Percentiles rank a stretch among this genome's conserved stretches.
Conservation (phyloP, 371 early-diverging fungal species). For the Mucor racemosus region DNA sequence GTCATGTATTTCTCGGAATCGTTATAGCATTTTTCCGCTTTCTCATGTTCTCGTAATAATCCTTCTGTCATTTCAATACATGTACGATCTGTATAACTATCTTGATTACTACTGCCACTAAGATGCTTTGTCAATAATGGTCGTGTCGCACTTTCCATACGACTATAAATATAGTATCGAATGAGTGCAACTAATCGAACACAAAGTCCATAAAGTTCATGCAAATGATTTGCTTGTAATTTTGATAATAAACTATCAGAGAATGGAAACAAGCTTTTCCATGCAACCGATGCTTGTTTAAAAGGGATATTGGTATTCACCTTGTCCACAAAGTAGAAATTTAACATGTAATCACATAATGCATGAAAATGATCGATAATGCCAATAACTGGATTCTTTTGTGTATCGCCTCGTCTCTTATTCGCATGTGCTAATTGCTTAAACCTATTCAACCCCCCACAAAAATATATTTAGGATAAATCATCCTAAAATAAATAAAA, state of each 20-base stretch:
- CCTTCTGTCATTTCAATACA: constrained; percentile 25
- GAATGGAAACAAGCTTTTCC: constrained; percentile 43
- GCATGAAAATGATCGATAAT: constrained; percentile 43
- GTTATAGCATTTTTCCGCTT: constrained; percentile 27
- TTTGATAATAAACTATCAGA: constrained; percentile 26
- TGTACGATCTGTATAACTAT: neutral
- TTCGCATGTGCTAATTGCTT: constrained; percentile 36
- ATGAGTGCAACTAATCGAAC: constrained; percentile 32
- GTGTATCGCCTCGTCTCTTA: constrained; percentile 42
- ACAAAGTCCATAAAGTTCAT: constrained; percentile 29
- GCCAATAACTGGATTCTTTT: constrained; percentile 23
- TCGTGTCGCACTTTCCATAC: constrained; percentile 15
- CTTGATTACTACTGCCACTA: neutral
- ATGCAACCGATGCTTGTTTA: constrained; percentile 16
- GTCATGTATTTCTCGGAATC: constrained; percentile 34
- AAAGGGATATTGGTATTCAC: constrained; percentile 9
- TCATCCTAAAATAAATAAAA: neutral
- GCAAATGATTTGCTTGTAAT: constrained; percentile 18
- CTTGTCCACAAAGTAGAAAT: constrained; percentile 36
- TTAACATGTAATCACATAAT: constrained; percentile 41
- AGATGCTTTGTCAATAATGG: neutral
- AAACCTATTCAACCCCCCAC: constrained; percentile 27
- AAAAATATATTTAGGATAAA: neutral
- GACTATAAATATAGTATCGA: constrained; percentile 33
- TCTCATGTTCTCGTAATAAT: constrained; percentile 27